Base-by-base conservation (phyloP, 2,329 filamentous ascomycete genomes). In the Pseudogymnoascus sp. region DNA sequence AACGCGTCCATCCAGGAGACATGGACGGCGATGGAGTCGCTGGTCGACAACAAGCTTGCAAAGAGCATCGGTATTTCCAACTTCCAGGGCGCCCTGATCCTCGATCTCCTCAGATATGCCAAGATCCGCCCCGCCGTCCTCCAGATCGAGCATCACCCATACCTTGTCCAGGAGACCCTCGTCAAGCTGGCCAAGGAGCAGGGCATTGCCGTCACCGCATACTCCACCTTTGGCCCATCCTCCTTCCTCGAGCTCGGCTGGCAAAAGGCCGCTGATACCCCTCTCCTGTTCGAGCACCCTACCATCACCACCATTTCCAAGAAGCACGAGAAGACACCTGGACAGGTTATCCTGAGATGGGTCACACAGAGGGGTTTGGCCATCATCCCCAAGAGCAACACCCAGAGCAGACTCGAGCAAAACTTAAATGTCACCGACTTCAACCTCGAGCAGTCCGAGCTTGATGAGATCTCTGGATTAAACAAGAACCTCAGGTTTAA, bases 71-170 rank as follows among this genome's bases (percentile, higher is more conserved):
- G 91, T 68, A 82, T 96, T 68, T 88, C 84, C 79, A 96, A 96
- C 82, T 93, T 92, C 84, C 88, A 89, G 77, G 84, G 83, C 57
- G 84, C 89, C 76, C 80, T 91, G 67, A 77, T 96, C 72, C 88
- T 93, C 76, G 90, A 95, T 76, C 79, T 93, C 69, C 82, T 93
- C 73, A 85, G 88, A 71, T 91, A 92, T 77, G 89, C 89, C 67
- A 85, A 83, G 71, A 84, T 91, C 76, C 81, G 81, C 50, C 89
- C 90, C 8, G 88, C 90, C 40, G 87, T 88, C 42, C 86, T 95
- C 65, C 91, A 96, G 81, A 87, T 96, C 76, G 91, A 96, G 81
- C 90, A 93, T 79, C 91, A 96, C 82, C 91, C 91, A 26, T 95
- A 93, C 82, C 84, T 93, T 65, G 87, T 89, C 66, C 91, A 96